phyloP scores from a whole-genome alignment of 345 rosid species.

The Diplotaxis tenuifolia region DNA sequence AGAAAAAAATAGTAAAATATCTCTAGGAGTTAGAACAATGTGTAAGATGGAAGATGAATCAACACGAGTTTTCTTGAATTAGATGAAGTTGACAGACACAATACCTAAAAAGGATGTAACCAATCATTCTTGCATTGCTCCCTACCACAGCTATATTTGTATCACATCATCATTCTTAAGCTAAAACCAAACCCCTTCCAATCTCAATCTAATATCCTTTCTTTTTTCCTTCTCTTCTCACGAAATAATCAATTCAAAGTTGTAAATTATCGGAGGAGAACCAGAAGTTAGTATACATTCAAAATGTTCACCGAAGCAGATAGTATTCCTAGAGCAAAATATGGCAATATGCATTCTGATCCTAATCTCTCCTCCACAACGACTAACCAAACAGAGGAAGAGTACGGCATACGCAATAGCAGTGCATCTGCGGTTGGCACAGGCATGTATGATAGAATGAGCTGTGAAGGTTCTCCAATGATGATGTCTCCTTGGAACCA shows the following conservation, averaged over 20 bases:
- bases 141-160: constrained; percentile 33
- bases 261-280: background rate
- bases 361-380: constrained; percentile 46
- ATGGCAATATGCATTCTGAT: constrained; percentile 37
- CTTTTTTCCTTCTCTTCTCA: background rate
- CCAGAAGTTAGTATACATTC: background rate
- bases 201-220: background rate
- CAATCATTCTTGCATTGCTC: constrained; percentile 10
- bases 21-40: constrained; percentile 2
- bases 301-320: constrained; percentile 40
- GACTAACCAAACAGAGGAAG: constrained; percentile 43
- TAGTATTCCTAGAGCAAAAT: constrained; percentile 37
- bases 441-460: constrained; percentile 55
- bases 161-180: constrained; percentile 23
- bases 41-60: background rate
- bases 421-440: constrained; percentile 63
- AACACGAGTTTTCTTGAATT: constrained; percentile 18
- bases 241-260: background rate
- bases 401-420: constrained; percentile 55
- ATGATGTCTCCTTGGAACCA: constrained; percentile 98
- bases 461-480: constrained; percentile 91
- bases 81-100: constrained; percentile 16
- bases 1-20: constrained; percentile 18
- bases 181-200: constrained; percentile 17
- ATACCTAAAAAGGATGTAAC: constrained; percentile 1